These are phyloP conservation scores for Colletotrichum tropicale DNA, from an alignment of 2,329 filamentous ascomycete species.

Conservation along the genomic window DNA sequence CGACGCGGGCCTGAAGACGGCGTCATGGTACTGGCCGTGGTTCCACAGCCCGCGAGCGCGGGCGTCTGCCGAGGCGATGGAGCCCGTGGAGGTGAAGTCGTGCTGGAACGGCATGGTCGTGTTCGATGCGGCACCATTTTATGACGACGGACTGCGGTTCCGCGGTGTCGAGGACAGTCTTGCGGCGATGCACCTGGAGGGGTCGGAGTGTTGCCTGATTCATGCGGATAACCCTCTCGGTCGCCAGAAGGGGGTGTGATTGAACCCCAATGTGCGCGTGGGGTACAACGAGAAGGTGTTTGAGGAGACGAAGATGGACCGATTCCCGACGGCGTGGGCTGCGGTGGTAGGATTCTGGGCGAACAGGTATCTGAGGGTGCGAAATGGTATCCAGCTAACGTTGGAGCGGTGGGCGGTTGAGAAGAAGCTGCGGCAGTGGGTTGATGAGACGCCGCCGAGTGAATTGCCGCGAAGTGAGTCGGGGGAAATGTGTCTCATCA, in stretches of 20 bases:
- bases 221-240: conserved; percentile 60
- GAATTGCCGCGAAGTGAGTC: conserved; percentile 38
- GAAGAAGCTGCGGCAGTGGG: conserved; percentile 38
- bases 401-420: conserved; percentile 42
- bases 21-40: conserved; percentile 63
- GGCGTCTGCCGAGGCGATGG: conserved; percentile 47
- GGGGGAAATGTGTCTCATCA: conserved; percentile 57
- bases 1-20: conserved; percentile 52
- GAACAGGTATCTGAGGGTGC: conserved; percentile 27
- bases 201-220: conserved; percentile 66
- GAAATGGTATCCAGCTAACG: conserved; percentile 33
- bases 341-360: conserved; percentile 41
- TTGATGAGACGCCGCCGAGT: conserved; percentile 28
- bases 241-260: conserved; percentile 48
- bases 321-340: neutral
- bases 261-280: conserved; percentile 62
- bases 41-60: conserved; percentile 50
- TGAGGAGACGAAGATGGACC: conserved; percentile 3
- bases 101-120: conserved; percentile 66
- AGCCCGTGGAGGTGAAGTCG: conserved; percentile 63
- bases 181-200: conserved; percentile 58
- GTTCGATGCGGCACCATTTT: conserved; percentile 40
- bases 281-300: conserved; percentile 51
- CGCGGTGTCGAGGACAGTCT: conserved; percentile 66
- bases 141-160: conserved; percentile 53